Evolutionary conservation across 2,329 filamentous ascomycete species (phyloP).

Genomic region (Paecilomyces formosus): DNA sequence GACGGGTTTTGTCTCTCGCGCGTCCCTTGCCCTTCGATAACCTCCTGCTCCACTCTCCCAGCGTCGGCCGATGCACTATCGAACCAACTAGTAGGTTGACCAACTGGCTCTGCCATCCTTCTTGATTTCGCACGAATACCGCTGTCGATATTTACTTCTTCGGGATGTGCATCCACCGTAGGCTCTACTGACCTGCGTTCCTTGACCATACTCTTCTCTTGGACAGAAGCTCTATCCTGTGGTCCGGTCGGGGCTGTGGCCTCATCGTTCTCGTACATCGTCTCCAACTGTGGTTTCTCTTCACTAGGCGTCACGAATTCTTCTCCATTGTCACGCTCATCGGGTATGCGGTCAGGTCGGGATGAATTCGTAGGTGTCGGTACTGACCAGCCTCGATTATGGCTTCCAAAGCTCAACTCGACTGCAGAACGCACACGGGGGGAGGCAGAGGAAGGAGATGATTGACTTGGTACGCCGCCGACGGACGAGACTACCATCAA

Average conservation of each 20-base stretch:
- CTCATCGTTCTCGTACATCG: conserved; percentile 32
- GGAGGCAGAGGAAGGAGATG: conserved; percentile 15
- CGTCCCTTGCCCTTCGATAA: conserved; percentile 25
- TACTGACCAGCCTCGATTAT: conserved; percentile 43
- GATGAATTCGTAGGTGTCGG: conserved; percentile 32
- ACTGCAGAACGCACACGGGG: conserved; percentile 13
- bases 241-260: conserved; percentile 11
- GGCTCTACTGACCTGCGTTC: neutral
- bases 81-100: conserved; percentile 12
- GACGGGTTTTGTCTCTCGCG: conserved; percentile 20
- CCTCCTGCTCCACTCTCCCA: conserved; percentile 13
- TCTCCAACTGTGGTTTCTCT: conserved; percentile 23
- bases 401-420: conserved; percentile 10
- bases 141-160: neutral
- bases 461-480: conserved; percentile 18
- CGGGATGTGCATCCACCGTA: neutral
- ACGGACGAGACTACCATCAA: conserved; percentile 34
- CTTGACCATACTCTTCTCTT: neutral
- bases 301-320: conserved; percentile 19
- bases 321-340: conserved; percentile 10
- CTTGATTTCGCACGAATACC: conserved; percentile 5
- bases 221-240: neutral
- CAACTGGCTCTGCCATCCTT: conserved; percentile 12
- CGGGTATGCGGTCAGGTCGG: conserved; percentile 6
- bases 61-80: conserved; percentile 16